Percentiles rank a stretch among this genome's conserved stretches.
Evolutionary conservation across 805 yeast genomes (phyloP).

Genomic region (Lachancea meyersii): DNA sequence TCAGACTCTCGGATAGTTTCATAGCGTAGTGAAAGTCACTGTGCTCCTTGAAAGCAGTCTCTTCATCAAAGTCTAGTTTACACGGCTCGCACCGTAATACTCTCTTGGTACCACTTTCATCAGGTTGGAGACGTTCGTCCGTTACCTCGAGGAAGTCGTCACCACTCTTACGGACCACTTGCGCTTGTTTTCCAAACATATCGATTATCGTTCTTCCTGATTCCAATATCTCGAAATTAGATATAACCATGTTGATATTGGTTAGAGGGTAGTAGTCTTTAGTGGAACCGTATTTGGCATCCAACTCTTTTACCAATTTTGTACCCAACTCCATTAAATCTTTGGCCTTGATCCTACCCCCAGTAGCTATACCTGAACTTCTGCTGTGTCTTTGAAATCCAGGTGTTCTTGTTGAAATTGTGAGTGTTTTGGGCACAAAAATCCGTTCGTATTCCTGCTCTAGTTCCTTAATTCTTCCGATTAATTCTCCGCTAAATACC

Average conservation of each 20-base stretch:
- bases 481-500: conserved; percentile 76
- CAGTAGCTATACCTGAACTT: conserved; percentile 16
- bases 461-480: conserved; percentile 62
- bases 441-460: conserved; percentile 48
- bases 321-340: conserved; percentile 32
- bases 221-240: conserved; percentile 46
- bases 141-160: not conserved
- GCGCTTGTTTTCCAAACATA: conserved; percentile 28
- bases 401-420: conserved; percentile 34
- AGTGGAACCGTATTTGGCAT: conserved; percentile 19
- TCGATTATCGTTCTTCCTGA: conserved; percentile 29
- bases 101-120: not conserved
- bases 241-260: conserved; percentile 45
- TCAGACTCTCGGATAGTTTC: conserved; percentile 41
- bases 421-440: conserved; percentile 44
- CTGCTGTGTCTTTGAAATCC: conserved; percentile 18
- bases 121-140: not conserved
- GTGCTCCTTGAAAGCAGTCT: conserved; percentile 38
- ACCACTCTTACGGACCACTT: conserved; percentile 4
- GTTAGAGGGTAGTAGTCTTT: conserved; percentile 42
- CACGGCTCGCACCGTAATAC: conserved; percentile 21
- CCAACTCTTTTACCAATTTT: conserved; percentile 39
- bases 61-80: conserved; percentile 12
- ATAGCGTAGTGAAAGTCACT: conserved; percentile 49
- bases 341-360: conserved; percentile 17